phyloP scores from a whole-genome alignment of 495 filamentous ascomycete species.

The Sordaria brevicollis region DNA sequence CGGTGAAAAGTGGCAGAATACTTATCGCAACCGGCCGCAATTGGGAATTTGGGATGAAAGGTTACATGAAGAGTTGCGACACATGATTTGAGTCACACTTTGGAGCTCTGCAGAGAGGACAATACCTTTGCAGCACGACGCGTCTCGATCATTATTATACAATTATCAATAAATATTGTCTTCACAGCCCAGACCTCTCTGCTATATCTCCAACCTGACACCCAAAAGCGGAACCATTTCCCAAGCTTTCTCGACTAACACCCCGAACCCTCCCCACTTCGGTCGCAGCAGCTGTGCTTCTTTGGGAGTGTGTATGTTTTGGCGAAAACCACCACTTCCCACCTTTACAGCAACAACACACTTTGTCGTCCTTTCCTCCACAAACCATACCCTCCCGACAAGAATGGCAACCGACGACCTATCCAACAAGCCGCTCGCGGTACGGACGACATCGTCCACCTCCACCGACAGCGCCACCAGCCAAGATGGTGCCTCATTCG shows the following conservation, averaged over 20 bases:
- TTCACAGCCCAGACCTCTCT: not conserved
- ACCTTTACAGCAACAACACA: slow-evolving; percentile 7
- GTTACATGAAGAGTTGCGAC: not conserved
- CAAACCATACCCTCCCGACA: not conserved
- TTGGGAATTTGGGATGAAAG: not conserved
- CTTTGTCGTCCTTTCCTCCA: not conserved
- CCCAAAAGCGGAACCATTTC: not conserved
- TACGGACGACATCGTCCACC: not conserved
- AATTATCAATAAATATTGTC: not conserved
- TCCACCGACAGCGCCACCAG: not conserved
- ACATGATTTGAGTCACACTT: not conserved
- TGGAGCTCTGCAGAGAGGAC: not conserved
- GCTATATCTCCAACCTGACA: not conserved
- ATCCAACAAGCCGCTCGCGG: not conserved
- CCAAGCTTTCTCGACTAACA: not conserved
- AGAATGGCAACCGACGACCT: slow-evolving; percentile 10
- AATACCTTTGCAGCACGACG: not conserved
- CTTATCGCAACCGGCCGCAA: not conserved
- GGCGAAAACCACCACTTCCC: slow-evolving; percentile 14
- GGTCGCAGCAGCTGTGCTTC: not conserved
- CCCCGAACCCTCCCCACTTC: not conserved
- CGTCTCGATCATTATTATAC: not conserved
- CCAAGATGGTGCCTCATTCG: slow-evolving; percentile 14
- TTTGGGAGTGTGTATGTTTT: slow-evolving; percentile 10
- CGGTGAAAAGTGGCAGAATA: not conserved